Conservation (phyloP, 2,329 filamentous ascomycete species). For the Stagonosporopsis tanaceti region DNA sequence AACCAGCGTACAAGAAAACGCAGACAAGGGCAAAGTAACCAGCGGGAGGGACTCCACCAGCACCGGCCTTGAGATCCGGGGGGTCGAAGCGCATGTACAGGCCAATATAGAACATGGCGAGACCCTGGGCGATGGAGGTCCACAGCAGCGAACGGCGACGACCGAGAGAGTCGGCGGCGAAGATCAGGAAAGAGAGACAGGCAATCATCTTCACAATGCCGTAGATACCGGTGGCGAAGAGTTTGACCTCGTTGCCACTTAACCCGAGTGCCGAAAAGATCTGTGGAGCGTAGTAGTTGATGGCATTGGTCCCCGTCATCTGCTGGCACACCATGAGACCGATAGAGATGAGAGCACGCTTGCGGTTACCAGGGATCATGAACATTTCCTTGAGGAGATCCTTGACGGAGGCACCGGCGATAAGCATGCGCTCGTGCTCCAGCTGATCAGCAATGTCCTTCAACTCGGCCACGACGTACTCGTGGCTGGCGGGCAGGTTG, state of each 20-base stretch:
- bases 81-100: constrained; percentile 71
- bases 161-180: constrained; percentile 74
- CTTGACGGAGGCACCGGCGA: constrained; percentile 58
- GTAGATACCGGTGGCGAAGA: constrained; percentile 78
- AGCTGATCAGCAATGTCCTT: constrained; percentile 51
- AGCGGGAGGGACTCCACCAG: constrained; percentile 66
- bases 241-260: constrained; percentile 61
- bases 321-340: constrained; percentile 73
- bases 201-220: constrained; percentile 74
- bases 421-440: constrained; percentile 64
- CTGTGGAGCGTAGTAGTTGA: constrained; percentile 72
- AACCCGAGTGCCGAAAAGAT: constrained; percentile 74
- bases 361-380: constrained; percentile 61
- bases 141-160: constrained; percentile 69
- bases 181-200: constrained; percentile 70
- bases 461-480: constrained; percentile 49
- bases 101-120: constrained; percentile 75
- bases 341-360: constrained; percentile 70
- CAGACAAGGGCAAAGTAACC: constrained; percentile 75
- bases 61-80: constrained; percentile 51
- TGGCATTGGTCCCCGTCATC: constrained; percentile 67
- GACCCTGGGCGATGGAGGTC: constrained; percentile 69
- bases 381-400: constrained; percentile 55
- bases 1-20: constrained; percentile 75
- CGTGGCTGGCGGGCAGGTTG: constrained; percentile 53